phyloP scores from a whole-genome alignment of 1,284 basidiomycete genomes.

The Ustanciosporium gigantosporum region DNA sequence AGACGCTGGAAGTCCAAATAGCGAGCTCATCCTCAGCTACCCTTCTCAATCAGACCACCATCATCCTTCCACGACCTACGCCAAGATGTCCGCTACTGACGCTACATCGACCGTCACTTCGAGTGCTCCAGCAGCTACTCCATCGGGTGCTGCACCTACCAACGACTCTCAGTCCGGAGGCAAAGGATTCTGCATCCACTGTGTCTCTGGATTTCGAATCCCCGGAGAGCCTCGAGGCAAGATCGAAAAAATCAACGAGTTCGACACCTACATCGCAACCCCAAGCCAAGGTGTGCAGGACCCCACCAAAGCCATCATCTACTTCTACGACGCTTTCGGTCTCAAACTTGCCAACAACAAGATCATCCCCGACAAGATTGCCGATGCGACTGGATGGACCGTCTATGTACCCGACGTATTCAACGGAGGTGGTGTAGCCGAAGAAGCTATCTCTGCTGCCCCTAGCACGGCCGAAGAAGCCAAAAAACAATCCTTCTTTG shows the following conservation, averaged over 20 bases:
- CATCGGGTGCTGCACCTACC: neutral
- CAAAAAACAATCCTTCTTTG: conserved; percentile 6
- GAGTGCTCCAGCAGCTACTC: neutral
- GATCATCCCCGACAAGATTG: conserved; percentile 69
- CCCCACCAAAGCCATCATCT: conserved; percentile 64
- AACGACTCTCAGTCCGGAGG: neutral
- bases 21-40: too few species aligned
- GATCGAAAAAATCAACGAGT: conserved; percentile 29
- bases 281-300: conserved; percentile 40
- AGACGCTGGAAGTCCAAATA: too few species aligned
- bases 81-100: neutral
- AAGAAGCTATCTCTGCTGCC: conserved; percentile 4
- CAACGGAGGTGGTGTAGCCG: conserved; percentile 31
- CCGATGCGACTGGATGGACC: conserved; percentile 66
- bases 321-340: conserved; percentile 69
- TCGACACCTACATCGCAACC: conserved; percentile 51
- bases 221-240: conserved; percentile 42
- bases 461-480: conserved; percentile 27
- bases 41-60: too few species aligned
- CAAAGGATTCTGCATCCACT: conserved; percentile 39
- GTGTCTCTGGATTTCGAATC: conserved; percentile 36
- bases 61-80: too few species aligned
- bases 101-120: neutral
- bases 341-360: conserved; percentile 62
- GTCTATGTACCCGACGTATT: conserved; percentile 66